Conservation (phyloP, 495 filamentous ascomycete genomes). For the Trichocladium antarcticum region DNA sequence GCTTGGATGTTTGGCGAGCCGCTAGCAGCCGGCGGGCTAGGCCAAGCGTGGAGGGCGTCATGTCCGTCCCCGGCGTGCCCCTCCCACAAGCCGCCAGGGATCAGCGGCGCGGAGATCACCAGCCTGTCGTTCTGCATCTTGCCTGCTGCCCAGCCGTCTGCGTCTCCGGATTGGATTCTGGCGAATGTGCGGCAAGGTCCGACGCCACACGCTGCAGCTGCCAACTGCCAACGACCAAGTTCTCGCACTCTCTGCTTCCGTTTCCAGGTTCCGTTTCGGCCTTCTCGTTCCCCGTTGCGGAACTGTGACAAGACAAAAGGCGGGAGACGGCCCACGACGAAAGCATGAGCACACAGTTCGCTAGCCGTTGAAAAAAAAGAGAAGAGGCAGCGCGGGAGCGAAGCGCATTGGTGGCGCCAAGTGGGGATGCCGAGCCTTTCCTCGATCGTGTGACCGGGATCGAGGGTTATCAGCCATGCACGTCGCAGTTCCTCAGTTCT, state of each 20-base stretch:
- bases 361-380: conserved; percentile 4
- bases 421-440: conserved; percentile 3
- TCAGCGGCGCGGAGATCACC: conserved; percentile 13
- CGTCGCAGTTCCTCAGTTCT: too few relatives aligned
- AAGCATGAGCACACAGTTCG: neutral
- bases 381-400: neutral
- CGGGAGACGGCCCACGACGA: neutral
- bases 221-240: too few relatives aligned
- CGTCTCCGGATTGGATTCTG: conserved; percentile 11
- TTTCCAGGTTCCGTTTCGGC: neutral
- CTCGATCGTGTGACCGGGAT: conserved; percentile 10
- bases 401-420: neutral
- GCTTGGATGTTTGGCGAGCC: neutral
- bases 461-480: neutral
- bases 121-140: conserved; percentile 8
- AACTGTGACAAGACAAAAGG: neutral
- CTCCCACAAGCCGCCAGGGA: conserved; percentile 5
- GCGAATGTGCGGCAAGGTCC: conserved; percentile 9
- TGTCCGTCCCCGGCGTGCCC: neutral
- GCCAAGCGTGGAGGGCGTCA: neutral
- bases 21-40: neutral
- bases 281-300: neutral
- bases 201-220: conserved; percentile 6
- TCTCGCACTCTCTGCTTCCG: neutral
- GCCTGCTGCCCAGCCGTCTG: neutral